phyloP scores from a whole-genome alignment of 2,329 filamentous ascomycete genomes.

The Cercospora berteroae region DNA sequence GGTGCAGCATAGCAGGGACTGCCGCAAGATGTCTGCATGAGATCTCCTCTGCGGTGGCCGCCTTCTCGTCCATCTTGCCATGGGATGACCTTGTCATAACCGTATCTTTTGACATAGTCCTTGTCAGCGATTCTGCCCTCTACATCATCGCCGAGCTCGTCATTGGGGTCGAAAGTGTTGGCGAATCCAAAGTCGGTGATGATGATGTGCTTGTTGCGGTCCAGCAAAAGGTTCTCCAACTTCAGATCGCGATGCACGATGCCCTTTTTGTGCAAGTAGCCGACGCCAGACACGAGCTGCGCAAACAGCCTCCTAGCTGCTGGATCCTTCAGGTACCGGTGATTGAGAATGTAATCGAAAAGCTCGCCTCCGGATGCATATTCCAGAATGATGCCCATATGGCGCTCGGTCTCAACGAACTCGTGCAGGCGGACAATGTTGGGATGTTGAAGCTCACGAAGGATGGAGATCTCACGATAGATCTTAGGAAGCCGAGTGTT shows the following conservation, averaged over 20 bases:
- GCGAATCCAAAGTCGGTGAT: constrained; percentile 99
- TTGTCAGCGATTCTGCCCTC: constrained; percentile 83
- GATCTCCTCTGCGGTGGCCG: constrained; percentile 72
- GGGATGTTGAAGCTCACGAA: constrained; percentile 82
- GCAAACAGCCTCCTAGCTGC: constrained; percentile 88
- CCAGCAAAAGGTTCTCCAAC: constrained; percentile 89
- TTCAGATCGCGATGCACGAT: constrained; percentile 98
- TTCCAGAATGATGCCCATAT: constrained; percentile 97
- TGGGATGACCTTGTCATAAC: constrained; percentile 74
- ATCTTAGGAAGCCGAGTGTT: constrained; percentile 91
- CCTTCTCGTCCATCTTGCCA: constrained; percentile 54
- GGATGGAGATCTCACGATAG: constrained; percentile 91
- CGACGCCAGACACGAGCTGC: constrained; percentile 92
- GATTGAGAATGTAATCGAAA: constrained; percentile 97
- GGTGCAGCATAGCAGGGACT: constrained; percentile 97
- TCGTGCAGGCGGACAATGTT: constrained; percentile 97
- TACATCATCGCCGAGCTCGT: constrained; percentile 86
- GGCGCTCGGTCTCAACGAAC: constrained; percentile 95
- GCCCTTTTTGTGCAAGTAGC: constrained; percentile 96
- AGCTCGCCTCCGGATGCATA: constrained; percentile 97
- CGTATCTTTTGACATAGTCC: constrained; percentile 80
- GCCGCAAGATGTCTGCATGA: constrained; percentile 99
- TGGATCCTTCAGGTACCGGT: constrained; percentile 92
- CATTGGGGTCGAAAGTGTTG: constrained; percentile 88
- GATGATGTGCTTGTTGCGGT: constrained; percentile 97